These are phyloP conservation scores for Xylaria sp. DNA, from an alignment of 495 filamentous ascomycete species.

Conservation along the genomic window DNA sequence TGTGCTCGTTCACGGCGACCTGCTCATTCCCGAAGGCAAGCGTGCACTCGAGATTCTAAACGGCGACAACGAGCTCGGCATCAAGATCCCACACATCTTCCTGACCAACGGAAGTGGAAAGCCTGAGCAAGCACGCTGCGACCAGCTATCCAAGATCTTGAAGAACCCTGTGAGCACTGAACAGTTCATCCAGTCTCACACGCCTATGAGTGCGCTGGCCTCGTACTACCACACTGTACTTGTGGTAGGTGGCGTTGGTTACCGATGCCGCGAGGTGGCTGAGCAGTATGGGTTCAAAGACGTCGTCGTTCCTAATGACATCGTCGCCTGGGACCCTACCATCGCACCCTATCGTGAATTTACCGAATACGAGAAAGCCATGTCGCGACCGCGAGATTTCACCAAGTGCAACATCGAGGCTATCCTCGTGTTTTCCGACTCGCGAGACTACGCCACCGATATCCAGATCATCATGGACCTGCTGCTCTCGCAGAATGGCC, in stretches of 20 bases:
- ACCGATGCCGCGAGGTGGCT: slow-evolving; percentile 70
- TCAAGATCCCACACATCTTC: slow-evolving; percentile 76
- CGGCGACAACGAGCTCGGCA: slow-evolving; percentile 71
- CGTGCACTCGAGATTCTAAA: slow-evolving; percentile 68
- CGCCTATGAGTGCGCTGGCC: slow-evolving; percentile 69
- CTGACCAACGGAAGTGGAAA: slow-evolving; percentile 72
- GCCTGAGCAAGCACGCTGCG: slow-evolving; percentile 62
- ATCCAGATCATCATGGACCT: slow-evolving; percentile 87
- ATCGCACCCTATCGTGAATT: slow-evolving; percentile 71
- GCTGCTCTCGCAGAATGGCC: slow-evolving; percentile 75
- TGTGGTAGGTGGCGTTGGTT: slow-evolving; percentile 71
- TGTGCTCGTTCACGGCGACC: slow-evolving; percentile 69
- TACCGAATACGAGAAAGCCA: slow-evolving; percentile 63
- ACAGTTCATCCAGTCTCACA: slow-evolving; percentile 74
- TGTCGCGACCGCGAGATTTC: slow-evolving; percentile 68
- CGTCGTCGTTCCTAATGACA: slow-evolving; percentile 71
- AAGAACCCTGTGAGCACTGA: slow-evolving; percentile 64
- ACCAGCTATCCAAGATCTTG: slow-evolving; percentile 66
- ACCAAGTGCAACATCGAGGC: slow-evolving; percentile 76
- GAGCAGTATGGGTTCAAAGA: slow-evolving; percentile 71
- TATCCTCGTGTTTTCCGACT: slow-evolving; percentile 83
- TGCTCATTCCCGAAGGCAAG: slow-evolving; percentile 65
- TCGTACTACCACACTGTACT: slow-evolving; percentile 71
- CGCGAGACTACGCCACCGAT: slow-evolving; percentile 83
- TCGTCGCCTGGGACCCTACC: slow-evolving; percentile 65